Evolutionary conservation across 2,329 filamentous ascomycete genomes (phyloP), one percentile per base, ranked within the genome.

Genomic region (Colletotrichum sp.): DNA sequence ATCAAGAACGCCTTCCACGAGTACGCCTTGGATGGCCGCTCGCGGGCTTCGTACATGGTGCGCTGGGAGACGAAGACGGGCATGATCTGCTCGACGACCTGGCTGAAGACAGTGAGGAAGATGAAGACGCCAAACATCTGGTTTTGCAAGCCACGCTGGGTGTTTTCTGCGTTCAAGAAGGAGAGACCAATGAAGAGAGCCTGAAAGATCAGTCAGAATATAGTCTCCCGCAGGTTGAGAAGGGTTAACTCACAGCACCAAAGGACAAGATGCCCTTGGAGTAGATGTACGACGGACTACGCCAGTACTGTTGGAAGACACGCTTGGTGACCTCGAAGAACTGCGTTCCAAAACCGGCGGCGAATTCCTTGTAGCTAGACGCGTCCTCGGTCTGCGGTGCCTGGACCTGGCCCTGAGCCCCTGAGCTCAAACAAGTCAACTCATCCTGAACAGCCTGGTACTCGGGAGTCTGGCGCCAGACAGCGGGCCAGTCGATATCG

Each of bases 111-210:
- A 16, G 92, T 94, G 71, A 91, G 85, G 77, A 95, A 87, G 88
- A 95, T 92, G 84, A 95, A 95, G 69, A 95, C 91, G 71, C 89
- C 89, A 81, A 95, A 95, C 84, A 95, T 90, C 71, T 93, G 91
- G 81, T 95, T 93, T 79, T 95, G 93, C 10, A 95, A 86, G 36
- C 93, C 93, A 77, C 93, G 91, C 60, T 90, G 87, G 0, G 90
- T 91, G 77, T 90, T 89, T 30, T 90, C 86, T 4, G 91, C 88
- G 28, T 92, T 89, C 82, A 90, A 91, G 80, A 95, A 93, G 0
- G 92, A 93, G 79, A 94, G 91, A 2, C 93, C 93, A 74, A 95
- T 92, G 82, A 94, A 94, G 12, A 94, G 88, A 59, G 86, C 88
- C 78, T 82, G 16, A 6, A 13, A 13, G n/a, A 49, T 49, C 44